phyloP scores from a whole-genome alignment of 1,284 basidiomycete species.

The Fomitopsis pinicola region DNA sequence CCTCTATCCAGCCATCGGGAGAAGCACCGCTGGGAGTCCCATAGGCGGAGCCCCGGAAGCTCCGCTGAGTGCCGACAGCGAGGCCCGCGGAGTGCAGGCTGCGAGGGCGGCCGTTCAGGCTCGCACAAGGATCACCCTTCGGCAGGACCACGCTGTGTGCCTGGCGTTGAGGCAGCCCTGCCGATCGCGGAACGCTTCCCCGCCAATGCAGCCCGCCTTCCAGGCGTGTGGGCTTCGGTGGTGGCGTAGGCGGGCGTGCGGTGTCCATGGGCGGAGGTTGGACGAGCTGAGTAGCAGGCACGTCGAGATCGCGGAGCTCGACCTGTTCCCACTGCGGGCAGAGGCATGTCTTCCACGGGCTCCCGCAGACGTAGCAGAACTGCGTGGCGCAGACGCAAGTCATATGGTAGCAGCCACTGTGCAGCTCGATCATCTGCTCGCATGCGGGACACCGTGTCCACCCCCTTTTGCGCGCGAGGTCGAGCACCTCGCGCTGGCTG shows the following conservation, averaged over 20 bases:
- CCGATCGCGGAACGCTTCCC: neutral
- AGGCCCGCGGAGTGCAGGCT: neutral
- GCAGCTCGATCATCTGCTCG: slow-evolving; percentile 37
- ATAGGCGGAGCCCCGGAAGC: neutral
- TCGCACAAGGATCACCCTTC: neutral
- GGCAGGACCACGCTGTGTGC: neutral
- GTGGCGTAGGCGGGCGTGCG: neutral
- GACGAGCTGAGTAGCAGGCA: neutral
- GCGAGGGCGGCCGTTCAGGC: neutral
- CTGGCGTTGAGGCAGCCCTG: neutral
- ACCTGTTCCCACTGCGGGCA: slow-evolving; percentile 37
- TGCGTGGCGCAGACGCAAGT: slow-evolving; percentile 39
- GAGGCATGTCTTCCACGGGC: slow-evolving; percentile 37
- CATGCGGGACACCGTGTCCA: slow-evolving; percentile 45
- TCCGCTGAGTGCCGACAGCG: neutral
- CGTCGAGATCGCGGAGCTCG: slow-evolving; percentile 27
- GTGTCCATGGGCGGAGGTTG: neutral
- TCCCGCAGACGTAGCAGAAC: slow-evolving; percentile 37
- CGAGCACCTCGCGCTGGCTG: slow-evolving; percentile 23
- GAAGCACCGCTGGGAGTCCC: neutral
- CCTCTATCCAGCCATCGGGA: neutral
- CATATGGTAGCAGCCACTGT: slow-evolving; percentile 42
- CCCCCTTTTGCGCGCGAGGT: slow-evolving; percentile 27
- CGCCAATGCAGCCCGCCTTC: neutral
- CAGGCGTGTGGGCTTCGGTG: neutral